A percentile compares a stretch with the other conserved stretches of the same genome.
These are phyloP conservation scores for Planoprotostelium fungivorum DNA, from an alignment of 78 protist species.

Conservation along the genomic window DNA sequence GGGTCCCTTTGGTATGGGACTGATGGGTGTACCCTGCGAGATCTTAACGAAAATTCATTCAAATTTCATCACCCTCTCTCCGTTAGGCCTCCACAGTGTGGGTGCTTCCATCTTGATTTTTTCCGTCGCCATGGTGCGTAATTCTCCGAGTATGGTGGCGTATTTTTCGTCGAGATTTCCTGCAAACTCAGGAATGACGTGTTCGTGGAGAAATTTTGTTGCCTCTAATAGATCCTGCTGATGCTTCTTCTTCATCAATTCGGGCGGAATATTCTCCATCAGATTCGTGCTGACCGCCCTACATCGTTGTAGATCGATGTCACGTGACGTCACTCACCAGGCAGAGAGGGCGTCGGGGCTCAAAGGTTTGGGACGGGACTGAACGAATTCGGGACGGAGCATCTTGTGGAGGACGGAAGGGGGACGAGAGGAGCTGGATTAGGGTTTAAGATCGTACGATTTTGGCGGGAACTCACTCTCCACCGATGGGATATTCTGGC, in stretches of 20 bases:
- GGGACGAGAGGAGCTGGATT: neutral
- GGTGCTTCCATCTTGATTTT: neutral
- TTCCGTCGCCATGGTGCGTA: neutral
- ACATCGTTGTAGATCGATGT: neutral
- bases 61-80: neutral
- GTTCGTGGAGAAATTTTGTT: neutral
- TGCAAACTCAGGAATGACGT: neutral
- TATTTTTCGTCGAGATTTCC: neutral
- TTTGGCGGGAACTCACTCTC: conserved; percentile 21
- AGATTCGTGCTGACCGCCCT: neutral
- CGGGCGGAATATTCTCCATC: neutral
- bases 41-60: too few species aligned
- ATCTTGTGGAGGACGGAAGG: neutral
- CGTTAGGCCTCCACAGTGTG: neutral
- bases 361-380: conserved; percentile 21
- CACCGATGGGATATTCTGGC: conserved; percentile 30
- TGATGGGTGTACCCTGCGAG: too few species aligned
- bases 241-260: neutral
- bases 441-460: conserved; percentile 17
- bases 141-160: neutral
- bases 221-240: neutral
- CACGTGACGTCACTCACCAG: conserved; percentile 11
- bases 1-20: too few species aligned
- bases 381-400: conserved; percentile 38
- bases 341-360: conserved; percentile 43